Conservation (phyloP, 2,329 filamentous ascomycete genomes). For the Fusarium subtropicale region DNA sequence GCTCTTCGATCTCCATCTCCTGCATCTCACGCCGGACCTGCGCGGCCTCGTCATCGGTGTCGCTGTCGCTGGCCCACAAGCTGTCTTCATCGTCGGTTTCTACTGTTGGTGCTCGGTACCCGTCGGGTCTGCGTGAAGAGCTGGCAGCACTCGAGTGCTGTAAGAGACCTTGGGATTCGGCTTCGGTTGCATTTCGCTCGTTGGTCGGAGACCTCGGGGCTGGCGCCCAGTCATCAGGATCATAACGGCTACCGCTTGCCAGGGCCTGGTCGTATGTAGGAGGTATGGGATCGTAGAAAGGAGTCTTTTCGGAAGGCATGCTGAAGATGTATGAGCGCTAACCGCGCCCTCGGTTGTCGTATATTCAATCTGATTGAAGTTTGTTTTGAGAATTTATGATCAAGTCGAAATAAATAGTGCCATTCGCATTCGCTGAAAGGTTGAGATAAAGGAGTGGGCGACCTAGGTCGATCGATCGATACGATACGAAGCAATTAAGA, state of each 20-base stretch:
- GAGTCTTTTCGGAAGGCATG: slow-evolving; percentile 56
- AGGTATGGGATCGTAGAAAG: slow-evolving; percentile 58
- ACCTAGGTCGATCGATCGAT: slow-evolving; percentile 25
- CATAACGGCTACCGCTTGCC: slow-evolving; percentile 52
- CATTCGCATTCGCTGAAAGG: slow-evolving; percentile 35
- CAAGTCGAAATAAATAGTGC: slow-evolving; percentile 17
- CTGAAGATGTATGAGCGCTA: slow-evolving; percentile 34
- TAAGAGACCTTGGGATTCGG: slow-evolving; percentile 82
- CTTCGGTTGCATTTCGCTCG: slow-evolving; percentile 74
- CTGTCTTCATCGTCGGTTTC: slow-evolving; percentile 78
- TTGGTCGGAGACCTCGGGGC: slow-evolving; percentile 54
- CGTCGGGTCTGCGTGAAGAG: slow-evolving; percentile 59
- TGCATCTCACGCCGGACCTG: slow-evolving; percentile 84
- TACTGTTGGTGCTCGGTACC: slow-evolving; percentile 84
- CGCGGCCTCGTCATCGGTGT: slow-evolving; percentile 66
- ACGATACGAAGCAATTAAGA: slow-evolving; percentile 29
- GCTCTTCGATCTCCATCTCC: slow-evolving; percentile 88
- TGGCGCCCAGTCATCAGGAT: slow-evolving; percentile 48
- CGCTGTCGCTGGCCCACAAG: slow-evolving; percentile 62
- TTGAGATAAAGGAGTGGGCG: slow-evolving; percentile 34
- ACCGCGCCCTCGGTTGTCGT: slow-evolving; percentile 34
- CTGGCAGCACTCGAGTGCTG: slow-evolving; percentile 60
- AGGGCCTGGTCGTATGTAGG: slow-evolving; percentile 59
- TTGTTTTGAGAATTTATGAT: slow-evolving; percentile 15
- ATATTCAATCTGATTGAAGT: slow-evolving; percentile 17